Base-by-base conservation (phyloP, 1,284 basidiomycete genomes). In the Trichosporon asahii region DNA sequence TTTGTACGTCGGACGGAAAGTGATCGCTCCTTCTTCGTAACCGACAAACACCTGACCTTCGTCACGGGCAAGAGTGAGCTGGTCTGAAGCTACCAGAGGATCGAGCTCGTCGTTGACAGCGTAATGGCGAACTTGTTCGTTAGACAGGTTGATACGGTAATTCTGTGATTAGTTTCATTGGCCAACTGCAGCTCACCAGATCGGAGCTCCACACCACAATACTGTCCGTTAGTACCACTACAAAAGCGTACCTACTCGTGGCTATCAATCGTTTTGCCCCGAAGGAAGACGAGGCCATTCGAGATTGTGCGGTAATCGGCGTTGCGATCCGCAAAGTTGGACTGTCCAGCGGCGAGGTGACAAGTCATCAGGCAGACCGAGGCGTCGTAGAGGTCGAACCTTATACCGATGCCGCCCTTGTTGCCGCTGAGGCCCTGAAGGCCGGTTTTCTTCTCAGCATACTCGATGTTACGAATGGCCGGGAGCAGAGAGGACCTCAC, bases 391-490 rank as follows among this genome's bases (percentile, higher is more conserved):
- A 93, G 91, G 55, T 98, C 91, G 70, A 99, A 86, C 23, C 97
- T 90, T 74, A 99, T 92, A 2, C 91, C 95, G 7, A 97, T 93
- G 11, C 94, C 95, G 25, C 93, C 93, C 84, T 96, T 99, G 85
- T 99, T 99, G 25, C 97, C 97, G 5, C 93, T 94, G 88, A 99
- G 94, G 15, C 97, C 97, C 68, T 94, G 89, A 46, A 99, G 86
- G 23, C 97, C 97, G 3, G 97, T 99, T 93, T 99, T 99, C 76
- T 94, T 90, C 33, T 91, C 91, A 4, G 94, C 87, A 2, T 90
- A 94, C 84, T 99, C 97, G 8, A 99, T 94, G 71, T 92, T 91
- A 61, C 94, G 89, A 66, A 99, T 92, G 37, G 91, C 87, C 23
- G 88, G 85, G 1, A 91, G 89, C 60, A 98, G 79, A 64, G 90